A percentile compares a stretch with the other conserved stretches of the same genome.
Evolutionary conservation across 148 eudicot genomes (phyloP).

Genomic region (Silene conica): DNA sequence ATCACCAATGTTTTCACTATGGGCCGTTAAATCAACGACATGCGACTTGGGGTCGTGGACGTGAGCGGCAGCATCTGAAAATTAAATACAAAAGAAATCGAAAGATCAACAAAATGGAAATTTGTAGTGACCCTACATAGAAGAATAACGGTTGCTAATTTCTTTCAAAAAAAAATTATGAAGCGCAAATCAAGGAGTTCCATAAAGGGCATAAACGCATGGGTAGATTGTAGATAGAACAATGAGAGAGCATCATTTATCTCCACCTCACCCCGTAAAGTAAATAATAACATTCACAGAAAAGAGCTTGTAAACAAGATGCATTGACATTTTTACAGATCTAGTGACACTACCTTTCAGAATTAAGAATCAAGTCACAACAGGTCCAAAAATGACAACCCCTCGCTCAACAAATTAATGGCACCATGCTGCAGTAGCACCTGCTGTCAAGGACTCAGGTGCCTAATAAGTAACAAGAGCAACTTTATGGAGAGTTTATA

Average conservation of each 20-base stretch:
- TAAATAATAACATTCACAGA: background rate
- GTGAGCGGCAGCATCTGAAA: conserved; percentile 16
- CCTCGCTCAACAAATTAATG: background rate
- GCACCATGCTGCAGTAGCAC: too few relatives aligned
- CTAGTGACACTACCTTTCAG: background rate
- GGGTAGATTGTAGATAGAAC: background rate
- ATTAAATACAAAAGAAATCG: background rate
- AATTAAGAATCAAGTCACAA: background rate
- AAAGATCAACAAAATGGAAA: background rate
- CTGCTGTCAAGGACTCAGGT: background rate
- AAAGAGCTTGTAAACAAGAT: background rate
- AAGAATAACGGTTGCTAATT: background rate
- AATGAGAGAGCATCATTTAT: background rate
- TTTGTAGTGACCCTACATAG: background rate
- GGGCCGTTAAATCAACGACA: conserved; percentile 4
- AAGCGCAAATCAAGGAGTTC: conserved; percentile 6
- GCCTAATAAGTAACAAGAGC: background rate
- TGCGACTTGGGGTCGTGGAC: conserved; percentile 25
- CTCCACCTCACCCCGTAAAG: background rate
- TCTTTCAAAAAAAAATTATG: background rate
- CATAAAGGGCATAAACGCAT: conserved; percentile 1
- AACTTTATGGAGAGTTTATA: too few relatives aligned
- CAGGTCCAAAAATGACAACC: background rate
- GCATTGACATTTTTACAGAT: background rate
- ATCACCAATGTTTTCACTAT: conserved; percentile 22